Base-by-base conservation (phyloP, 1,139 yeast species). In the Blastobotrys buckinghamii region DNA sequence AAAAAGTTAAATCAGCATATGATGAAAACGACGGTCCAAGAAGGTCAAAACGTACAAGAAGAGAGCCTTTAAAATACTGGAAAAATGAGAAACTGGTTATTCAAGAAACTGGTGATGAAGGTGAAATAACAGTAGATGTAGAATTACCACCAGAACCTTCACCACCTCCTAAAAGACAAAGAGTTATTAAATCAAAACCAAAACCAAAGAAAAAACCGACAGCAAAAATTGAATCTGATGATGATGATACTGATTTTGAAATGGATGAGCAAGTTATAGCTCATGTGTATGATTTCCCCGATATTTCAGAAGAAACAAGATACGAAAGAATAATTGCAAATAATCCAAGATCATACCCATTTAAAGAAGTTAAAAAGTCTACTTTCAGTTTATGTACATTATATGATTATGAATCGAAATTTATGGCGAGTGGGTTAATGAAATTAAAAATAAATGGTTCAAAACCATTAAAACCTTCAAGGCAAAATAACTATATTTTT, bases 61-160 rank as follows among this genome's bases (percentile, higher is more conserved):
- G 85, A 7, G 79, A 84, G 1, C 95, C 96, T 0, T 69, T 88
- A 55, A 92, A 89, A 10, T 85, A 75, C 62, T 88, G 97, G 96
- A 77, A 86, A 63, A 85, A 84, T 61, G 96, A 89, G 64, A 73
- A 81, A 52, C 77, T 84, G 35, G 15, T 9, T 24, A 4, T 6
- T 17, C 77, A 85, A 20, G 48, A 67, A 56, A 50, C 59, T n/a
- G 69, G 66, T 5, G 24, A 22, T 5, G 68, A 63, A 15, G 64
- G 59, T 8, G 62, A 60, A 12, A 50, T 53, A 12, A 38, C 37
- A 19, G 53, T 53, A n/a, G 56, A 51, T 22, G 37, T 52, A 13
- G 33, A 40, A n/a, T 38, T 39, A 17, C 44, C 36, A 10, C 52
- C 53, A 16, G 42, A 42, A n/a, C 35, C 48, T 1, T 50, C 53